phyloP scores from a whole-genome alignment of 805 yeast genomes.

The Kodamaea jinghongensis region DNA sequence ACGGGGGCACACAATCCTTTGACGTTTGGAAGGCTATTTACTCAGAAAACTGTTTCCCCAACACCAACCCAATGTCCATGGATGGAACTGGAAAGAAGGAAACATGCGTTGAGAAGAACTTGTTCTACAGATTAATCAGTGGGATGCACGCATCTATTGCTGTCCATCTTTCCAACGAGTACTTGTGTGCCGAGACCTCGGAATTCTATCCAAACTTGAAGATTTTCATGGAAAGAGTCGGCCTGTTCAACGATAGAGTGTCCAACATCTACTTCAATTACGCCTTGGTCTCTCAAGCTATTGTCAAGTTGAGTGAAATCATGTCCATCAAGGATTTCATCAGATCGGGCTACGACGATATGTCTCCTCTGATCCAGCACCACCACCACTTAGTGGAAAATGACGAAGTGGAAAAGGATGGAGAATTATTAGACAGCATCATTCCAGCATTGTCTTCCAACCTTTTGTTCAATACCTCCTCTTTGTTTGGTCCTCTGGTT shows the following conservation, averaged over 20 bases:
- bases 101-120: conserved; percentile 78
- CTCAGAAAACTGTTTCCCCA: conserved; percentile 83
- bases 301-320: conserved; percentile 52
- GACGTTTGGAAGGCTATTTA: conserved; percentile 93
- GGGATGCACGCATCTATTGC: conserved; percentile 97
- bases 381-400: conserved; percentile 48
- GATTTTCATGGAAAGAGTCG: conserved; percentile 85
- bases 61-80: conserved; percentile 38
- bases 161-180: conserved; percentile 85
- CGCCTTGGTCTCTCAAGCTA: conserved; percentile 78
- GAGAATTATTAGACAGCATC: conserved; percentile 29
- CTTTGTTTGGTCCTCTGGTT: conserved; percentile 47
- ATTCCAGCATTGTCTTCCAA: conserved; percentile 40
- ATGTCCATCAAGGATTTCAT: conserved; percentile 28
- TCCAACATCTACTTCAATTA: conserved; percentile 90
- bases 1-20: conserved; percentile 87
- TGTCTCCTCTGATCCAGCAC: conserved; percentile 8
- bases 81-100: conserved; percentile 34
- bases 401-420: conserved; percentile 31
- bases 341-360: conserved; percentile 20
- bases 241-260: conserved; percentile 82
- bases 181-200: conserved; percentile 59
- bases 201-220: conserved; percentile 81
- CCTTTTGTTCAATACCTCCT: conserved; percentile 44
- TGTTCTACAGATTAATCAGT: conserved; percentile 80